Evolutionary conservation across 129 eudicot species (phyloP).

Genomic region (Saussurea involucrata): DNA sequence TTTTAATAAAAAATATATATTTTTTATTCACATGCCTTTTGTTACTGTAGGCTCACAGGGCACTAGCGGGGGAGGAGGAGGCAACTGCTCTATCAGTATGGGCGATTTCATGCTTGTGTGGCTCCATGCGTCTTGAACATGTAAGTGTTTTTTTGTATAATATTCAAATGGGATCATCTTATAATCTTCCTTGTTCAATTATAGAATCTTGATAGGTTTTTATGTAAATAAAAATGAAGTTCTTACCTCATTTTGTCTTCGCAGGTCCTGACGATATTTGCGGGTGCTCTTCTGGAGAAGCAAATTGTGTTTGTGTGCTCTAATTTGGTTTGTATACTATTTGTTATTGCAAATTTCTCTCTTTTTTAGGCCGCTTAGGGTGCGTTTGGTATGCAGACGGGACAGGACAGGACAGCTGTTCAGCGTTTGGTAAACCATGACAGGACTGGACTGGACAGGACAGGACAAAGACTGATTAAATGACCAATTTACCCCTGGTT

Average conservation of each 20-base stretch:
- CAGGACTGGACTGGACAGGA: too few relatives aligned
- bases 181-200: not conserved
- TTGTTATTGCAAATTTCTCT: not conserved
- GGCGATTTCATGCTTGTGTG: slow-evolving; percentile 91
- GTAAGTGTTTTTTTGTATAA: slow-evolving; percentile 45
- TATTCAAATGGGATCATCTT: not conserved
- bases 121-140: slow-evolving; percentile 93
- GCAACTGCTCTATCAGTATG: slow-evolving; percentile 85
- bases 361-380: not conserved
- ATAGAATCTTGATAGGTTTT: not conserved
- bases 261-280: slow-evolving; percentile 85
- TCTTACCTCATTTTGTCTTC: slow-evolving; percentile 10
- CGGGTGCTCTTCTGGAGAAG: slow-evolving; percentile 95
- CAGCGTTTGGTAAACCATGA: too few relatives aligned
- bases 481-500: too few relatives aligned
- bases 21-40: not conserved
- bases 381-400: not conserved
- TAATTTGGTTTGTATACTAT: slow-evolving; percentile 55
- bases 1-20: not conserved
- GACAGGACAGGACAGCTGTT: too few relatives aligned
- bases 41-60: slow-evolving; percentile 60
- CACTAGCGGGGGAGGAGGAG: slow-evolving; percentile 88
- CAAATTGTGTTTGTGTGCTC: slow-evolving; percentile 85
- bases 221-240: not conserved
- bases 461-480: too few relatives aligned